These are phyloP conservation scores for Colletotrichum zoysiae DNA, from an alignment of 2,329 filamentous ascomycete genomes.

Conservation along the genomic window DNA sequence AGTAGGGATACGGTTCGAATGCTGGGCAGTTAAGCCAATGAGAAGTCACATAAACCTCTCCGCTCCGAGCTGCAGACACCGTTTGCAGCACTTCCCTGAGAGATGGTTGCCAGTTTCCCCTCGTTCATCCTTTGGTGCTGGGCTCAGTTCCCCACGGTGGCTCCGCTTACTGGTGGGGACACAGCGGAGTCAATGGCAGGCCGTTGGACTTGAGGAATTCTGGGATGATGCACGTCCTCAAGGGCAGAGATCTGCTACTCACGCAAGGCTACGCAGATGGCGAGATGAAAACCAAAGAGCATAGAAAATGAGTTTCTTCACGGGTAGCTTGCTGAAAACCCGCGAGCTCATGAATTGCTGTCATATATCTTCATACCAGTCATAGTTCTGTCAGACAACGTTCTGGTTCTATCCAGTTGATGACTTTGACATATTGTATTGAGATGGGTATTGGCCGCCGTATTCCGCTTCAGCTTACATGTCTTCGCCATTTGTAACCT, in stretches of 20 bases:
- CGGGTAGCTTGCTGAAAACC: too few species aligned
- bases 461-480: background rate
- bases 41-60: background rate
- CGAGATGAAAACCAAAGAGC: background rate
- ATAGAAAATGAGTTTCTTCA: background rate
- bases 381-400: background rate
- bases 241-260: background rate
- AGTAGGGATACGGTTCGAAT: background rate
- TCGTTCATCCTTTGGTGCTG: background rate
- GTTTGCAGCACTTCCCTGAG: constrained; percentile 4
- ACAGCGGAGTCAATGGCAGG: background rate
- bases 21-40: constrained; percentile 11
- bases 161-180: background rate
- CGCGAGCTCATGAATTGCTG: background rate
- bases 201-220: background rate
- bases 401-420: background rate
- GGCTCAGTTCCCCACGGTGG: background rate
- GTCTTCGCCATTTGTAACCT: background rate
- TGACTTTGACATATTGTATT: background rate
- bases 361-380: too few species aligned
- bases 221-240: background rate
- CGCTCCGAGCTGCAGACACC: background rate
- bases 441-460: constrained; percentile 20
- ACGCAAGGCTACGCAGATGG: background rate
- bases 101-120: background rate